Base-by-base conservation (phyloP, 345 rosid genomes). In the Hibiscus syriacus region DNA sequence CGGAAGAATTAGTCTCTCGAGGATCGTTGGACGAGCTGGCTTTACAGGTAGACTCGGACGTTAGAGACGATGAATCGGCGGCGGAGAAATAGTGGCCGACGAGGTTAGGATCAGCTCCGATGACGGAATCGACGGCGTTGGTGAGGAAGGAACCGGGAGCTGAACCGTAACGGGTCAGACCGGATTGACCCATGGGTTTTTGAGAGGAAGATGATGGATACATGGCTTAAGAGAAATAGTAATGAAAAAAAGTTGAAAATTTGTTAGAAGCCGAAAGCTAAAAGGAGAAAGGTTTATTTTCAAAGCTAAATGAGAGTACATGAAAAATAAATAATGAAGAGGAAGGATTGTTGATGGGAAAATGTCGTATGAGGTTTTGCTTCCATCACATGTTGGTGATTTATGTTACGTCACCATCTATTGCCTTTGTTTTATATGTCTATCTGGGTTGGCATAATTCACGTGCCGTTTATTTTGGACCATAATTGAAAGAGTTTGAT, bases 91-190 rank as follows among this genome's bases (percentile, higher is more conserved):
- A 88, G 63, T 85, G 86, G 55, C 80, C 85, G 39, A 83, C 59
- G 2, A 76, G 71, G 74, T 55, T 75, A 59, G 76, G 29, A 23
- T 59, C 53, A 38, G 81, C 70, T 39, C 84, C 86, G 26, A 86
- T 73, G 66, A 87, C 87, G 34, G 95, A 85, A 58, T 92, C 98
- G n/a, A 86, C 92, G 57, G 87, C 81, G 50, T 82, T 70, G 64
- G 85, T 72, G 2, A 92, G 75, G 66, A 92, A 73, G 26, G 98
- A 82, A 11, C 92, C 87, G 0, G 98, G 98, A 36, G 98, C 98
- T 12, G 98, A 92, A 16, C 88, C 87, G 74, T 84, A 87, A 48
- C 96, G 87, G 74, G 83, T 82, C 20, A 92, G 72, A 0, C 89
- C 93, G 30, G 67, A 58, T 16, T 79, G 55, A 20, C 68, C 77